Evolutionary conservation across 1,284 basidiomycete genomes (phyloP), one percentile per base, ranked within the genome.

Genomic region (Leccinum insolens): DNA sequence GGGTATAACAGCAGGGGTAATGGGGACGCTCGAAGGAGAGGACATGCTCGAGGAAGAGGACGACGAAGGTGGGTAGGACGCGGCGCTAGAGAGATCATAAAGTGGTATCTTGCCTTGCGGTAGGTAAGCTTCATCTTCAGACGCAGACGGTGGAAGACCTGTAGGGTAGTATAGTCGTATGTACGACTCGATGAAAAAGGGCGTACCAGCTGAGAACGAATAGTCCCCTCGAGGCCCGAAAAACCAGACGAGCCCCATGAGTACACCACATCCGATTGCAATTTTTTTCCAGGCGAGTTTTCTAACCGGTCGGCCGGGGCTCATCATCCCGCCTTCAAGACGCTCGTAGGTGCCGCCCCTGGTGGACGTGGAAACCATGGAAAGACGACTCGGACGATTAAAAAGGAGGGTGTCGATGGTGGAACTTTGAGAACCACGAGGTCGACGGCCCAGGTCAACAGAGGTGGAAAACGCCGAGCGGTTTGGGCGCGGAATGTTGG

Each of bases 211-310:
- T 63, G 67, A 62, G 63, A 75, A 61, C 46, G 60, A 55, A 8
- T 31, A 64, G 57, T 65, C 62, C 71, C 77, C 78, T 67, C 86
- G 76, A 15, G 89, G 89, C 6, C 87, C 86, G 76, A 90, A 85
- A 68, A 90, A 76, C 82, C 86, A 92, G 28, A 92, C 85, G 31
- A 90, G 73, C 3, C 80, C 83, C 71, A 92, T 80, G 58, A 91
- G 75, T 0, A 87, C 76, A 3, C 76, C 82, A 62, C 85, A 88
- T 3, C 82, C 88, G 12, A 91, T 77, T 2, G 84, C 86, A 66
- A 90, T 84, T 79, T 87, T 90, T 78, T 88, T 91, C 91, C 91
- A 93, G n/a, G 79, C 79, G 63, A 85, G 81, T 68, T 75, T 80
- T 65, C 75, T 78, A 52, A 73, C 69, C 34, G 73, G 67, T 22